Conservation (phyloP, 2,329 filamentous ascomycete genomes). For the Domatiomyces globalis region DNA sequence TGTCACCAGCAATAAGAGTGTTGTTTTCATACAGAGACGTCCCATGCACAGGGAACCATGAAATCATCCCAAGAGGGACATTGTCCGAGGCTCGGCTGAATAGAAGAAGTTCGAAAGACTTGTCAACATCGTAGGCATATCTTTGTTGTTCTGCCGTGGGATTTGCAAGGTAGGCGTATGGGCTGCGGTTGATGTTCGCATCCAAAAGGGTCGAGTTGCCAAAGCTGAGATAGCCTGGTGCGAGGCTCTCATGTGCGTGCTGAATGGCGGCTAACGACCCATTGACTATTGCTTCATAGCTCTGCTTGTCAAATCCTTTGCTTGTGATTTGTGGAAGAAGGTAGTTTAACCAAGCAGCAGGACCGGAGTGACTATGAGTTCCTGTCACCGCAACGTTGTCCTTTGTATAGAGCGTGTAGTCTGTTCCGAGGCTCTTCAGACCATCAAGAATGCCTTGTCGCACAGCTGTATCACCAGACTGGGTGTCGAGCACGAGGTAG, state of each 20-base stretch:
- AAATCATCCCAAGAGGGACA: conserved; percentile 66
- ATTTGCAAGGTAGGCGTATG: conserved; percentile 78
- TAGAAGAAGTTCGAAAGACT: conserved; percentile 63
- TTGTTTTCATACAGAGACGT: conserved; percentile 87
- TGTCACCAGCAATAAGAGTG: conserved; percentile 82
- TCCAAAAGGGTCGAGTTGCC: conserved; percentile 56
- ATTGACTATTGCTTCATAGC: conserved; percentile 77
- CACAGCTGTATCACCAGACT: conserved; percentile 78
- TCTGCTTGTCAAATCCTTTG: conserved; percentile 72
- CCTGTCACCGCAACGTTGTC: conserved; percentile 81
- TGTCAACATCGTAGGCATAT: conserved; percentile 56
- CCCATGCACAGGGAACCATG: conserved; percentile 86
- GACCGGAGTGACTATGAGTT: conserved; percentile 84
- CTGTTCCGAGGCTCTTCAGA: conserved; percentile 51
- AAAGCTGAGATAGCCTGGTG: conserved; percentile 55
- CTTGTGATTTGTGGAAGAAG: conserved; percentile 82
- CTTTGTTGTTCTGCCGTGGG: conserved; percentile 57
- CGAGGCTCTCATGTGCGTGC: conserved; percentile 59
- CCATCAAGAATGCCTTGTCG: conserved; percentile 74
- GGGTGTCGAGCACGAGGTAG: conserved; percentile 75
- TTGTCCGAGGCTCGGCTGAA: conserved; percentile 61
- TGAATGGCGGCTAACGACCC: conserved; percentile 70
- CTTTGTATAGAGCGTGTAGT: conserved; percentile 61
- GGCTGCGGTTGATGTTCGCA: conserved; percentile 78
- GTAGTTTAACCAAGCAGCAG: conserved; percentile 89